These are phyloP conservation scores for Naegleria fowleri DNA, from an alignment of 208 protist genomes.

Conservation along the genomic window DNA sequence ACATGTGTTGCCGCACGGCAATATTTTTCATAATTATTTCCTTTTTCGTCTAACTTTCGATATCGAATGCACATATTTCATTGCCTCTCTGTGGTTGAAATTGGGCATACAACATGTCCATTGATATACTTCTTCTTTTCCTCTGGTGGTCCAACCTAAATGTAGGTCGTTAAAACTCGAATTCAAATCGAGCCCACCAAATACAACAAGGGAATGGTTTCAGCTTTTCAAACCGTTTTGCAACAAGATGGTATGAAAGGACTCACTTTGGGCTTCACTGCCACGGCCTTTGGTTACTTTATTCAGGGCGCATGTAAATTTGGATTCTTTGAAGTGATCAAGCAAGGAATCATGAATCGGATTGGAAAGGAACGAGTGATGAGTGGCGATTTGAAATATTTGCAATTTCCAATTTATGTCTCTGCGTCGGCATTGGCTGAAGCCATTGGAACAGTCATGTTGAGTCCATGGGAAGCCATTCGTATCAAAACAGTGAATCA, in stretches of 20 bases:
- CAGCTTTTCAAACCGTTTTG: neutral
- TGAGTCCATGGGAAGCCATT: slow-evolving; percentile 60
- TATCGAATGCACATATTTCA: no score
- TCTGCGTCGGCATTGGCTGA: slow-evolving; percentile 54
- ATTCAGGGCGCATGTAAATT: slow-evolving; percentile 60
- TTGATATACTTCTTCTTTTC: no score
- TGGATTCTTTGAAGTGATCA: slow-evolving; percentile 58
- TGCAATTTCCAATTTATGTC: slow-evolving; percentile 43
- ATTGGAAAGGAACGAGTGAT: slow-evolving; percentile 40
- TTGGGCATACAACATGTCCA: no score
- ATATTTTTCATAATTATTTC: no score
- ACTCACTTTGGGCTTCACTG: slow-evolving; percentile 47
- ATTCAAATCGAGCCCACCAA: neutral
- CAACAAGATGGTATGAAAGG: slow-evolving; percentile 42
- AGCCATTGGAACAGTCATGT: slow-evolving; percentile 62
- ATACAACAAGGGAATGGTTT: neutral
- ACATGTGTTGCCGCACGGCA: no score
- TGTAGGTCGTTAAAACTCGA: neutral
- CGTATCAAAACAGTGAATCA: slow-evolving; percentile 38
- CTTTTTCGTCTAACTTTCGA: no score
- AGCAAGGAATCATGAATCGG: slow-evolving; percentile 9
- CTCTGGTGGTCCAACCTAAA: no score
- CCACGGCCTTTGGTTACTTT: slow-evolving; percentile 55
- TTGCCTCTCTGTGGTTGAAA: no score
- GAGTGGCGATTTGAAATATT: slow-evolving; percentile 41